Evolutionary conservation across 306 rosid species (phyloP).

Genomic region (Lathyrus sativus): DNA sequence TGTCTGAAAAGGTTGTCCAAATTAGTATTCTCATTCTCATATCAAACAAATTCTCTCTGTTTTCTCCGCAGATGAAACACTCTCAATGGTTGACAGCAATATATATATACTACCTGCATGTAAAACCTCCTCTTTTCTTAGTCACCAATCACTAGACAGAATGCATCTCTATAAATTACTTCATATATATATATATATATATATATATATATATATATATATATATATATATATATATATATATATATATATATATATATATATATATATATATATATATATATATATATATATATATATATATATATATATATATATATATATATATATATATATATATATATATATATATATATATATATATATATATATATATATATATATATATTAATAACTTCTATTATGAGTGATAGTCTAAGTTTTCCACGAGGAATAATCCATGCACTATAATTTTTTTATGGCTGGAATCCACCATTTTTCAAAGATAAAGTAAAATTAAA

Average conservation of each 20-base stretch:
- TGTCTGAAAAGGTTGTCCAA: constrained; percentile 42
- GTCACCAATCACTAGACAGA: constrained; percentile 28
- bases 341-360: no score
- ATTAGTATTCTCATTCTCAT: constrained; percentile 39
- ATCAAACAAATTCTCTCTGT: constrained; percentile 28
- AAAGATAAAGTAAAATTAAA: constrained; percentile 8
- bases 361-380: no score
- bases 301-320: no score
- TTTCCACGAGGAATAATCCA: constrained; percentile 33
- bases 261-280: background rate
- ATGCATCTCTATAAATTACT: constrained; percentile 20
- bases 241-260: no score
- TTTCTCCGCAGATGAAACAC: constrained; percentile 36
- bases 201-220: constrained; percentile 12
- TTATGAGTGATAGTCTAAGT: constrained; percentile 35
- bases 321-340: no score
- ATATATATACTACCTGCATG: constrained; percentile 43
- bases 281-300: no score
- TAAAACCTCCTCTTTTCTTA: constrained; percentile 33
- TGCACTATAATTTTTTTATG: background rate
- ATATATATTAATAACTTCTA: background rate
- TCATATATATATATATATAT: background rate
- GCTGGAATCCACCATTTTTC: background rate
- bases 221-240: no score
- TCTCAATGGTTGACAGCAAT: constrained; percentile 38